phyloP scores from a whole-genome alignment of 768 basidiomycete genomes.

The Pholiota microspora region DNA sequence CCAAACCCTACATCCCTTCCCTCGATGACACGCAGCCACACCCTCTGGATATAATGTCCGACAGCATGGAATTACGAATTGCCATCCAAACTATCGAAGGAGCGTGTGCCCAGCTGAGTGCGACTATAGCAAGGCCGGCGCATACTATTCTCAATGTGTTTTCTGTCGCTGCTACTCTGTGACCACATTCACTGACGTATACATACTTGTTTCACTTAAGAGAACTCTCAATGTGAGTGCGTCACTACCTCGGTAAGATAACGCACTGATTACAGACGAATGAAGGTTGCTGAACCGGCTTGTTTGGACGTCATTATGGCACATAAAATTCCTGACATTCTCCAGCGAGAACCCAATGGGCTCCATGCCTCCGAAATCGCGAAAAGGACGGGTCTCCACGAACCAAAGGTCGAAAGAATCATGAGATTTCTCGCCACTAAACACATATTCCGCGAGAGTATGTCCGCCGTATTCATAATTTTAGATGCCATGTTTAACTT shows the following conservation, averaged over 20 bases:
- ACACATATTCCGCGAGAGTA: conserved; percentile 36
- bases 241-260: neutral
- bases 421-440: conserved; percentile 30
- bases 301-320: conserved; percentile 20
- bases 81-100: conserved; percentile 26
- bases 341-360: conserved; percentile 26
- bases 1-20: conserved; percentile 24
- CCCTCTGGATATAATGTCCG: conserved; percentile 16
- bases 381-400: conserved; percentile 21
- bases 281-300: conserved; percentile 18
- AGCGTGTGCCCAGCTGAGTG: conserved; percentile 27
- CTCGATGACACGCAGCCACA: conserved; percentile 20
- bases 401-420: conserved; percentile 29
- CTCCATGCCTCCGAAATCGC: conserved; percentile 25
- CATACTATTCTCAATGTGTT: conserved; percentile 26
- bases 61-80: conserved; percentile 15
- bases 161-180: neutral
- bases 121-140: conserved; percentile 21
- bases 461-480: neutral
- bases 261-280: neutral
- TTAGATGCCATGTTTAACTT: neutral
- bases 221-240: neutral
- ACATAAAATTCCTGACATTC: conserved; percentile 26
- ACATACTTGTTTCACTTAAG: neutral
- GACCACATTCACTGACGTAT: neutral